Percentiles rank a stretch among this genome's conserved stretches.
These are phyloP conservation scores for Cordyceps farinosa DNA, from an alignment of 2,329 filamentous ascomycete genomes.

Conservation along the genomic window DNA sequence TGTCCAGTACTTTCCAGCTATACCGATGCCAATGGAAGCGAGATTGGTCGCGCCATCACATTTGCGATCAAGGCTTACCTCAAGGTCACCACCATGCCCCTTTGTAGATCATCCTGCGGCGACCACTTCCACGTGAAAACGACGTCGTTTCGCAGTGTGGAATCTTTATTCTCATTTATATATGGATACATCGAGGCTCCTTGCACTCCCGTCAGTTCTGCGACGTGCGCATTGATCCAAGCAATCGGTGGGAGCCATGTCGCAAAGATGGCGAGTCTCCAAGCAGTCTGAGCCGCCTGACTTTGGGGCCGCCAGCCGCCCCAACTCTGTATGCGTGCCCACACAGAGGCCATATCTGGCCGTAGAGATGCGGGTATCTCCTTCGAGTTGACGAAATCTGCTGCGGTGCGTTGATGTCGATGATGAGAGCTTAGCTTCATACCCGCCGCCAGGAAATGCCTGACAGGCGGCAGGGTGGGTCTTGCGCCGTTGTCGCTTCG, in stretches of 20 bases:
- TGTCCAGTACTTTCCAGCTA: slow-evolving; percentile 10
- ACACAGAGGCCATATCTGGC: slow-evolving; percentile 36
- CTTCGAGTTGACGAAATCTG: background rate
- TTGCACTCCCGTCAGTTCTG: slow-evolving; percentile 53
- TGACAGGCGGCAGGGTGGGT: background rate
- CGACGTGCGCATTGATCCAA: slow-evolving; percentile 59
- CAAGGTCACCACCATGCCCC: slow-evolving; percentile 74
- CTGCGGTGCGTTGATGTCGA: background rate
- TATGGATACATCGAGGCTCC: slow-evolving; percentile 75
- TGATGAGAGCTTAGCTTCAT: background rate
- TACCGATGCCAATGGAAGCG: background rate
- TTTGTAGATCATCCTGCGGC: slow-evolving; percentile 53
- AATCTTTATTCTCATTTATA: slow-evolving; percentile 63
- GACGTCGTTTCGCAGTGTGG: slow-evolving; percentile 51
- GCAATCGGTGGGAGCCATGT: slow-evolving; percentile 61
- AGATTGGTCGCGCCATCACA: background rate
- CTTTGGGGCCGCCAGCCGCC: slow-evolving; percentile 22
- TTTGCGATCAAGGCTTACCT: slow-evolving; percentile 42
- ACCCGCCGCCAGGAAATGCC: background rate
- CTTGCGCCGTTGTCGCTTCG: background rate
- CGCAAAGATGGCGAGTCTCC: slow-evolving; percentile 49
- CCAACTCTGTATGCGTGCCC: slow-evolving; percentile 31
- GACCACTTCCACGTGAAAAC: slow-evolving; percentile 58
- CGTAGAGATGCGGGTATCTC: background rate
- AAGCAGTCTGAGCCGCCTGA: slow-evolving; percentile 35